Evolutionary conservation across 2,329 filamentous ascomycete species (phyloP).

Genomic region (Fusarium sp.): DNA sequence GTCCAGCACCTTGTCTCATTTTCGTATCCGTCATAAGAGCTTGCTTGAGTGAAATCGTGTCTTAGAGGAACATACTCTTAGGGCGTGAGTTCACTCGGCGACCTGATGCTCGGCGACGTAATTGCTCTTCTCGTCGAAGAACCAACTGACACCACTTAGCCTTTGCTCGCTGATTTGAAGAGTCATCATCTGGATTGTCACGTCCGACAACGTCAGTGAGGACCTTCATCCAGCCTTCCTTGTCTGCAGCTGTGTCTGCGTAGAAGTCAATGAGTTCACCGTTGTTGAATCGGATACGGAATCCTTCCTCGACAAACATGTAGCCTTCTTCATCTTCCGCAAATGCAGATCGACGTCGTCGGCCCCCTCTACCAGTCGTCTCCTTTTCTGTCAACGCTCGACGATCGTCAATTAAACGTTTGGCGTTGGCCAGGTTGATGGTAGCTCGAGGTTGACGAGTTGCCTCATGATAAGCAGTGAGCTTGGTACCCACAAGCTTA

Average conservation of each 20-base stretch:
- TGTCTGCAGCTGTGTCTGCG: conserved; percentile 85
- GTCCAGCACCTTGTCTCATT: conserved; percentile 39
- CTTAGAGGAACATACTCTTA: conserved; percentile 65
- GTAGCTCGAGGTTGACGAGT: conserved; percentile 95
- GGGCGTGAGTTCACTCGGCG: conserved; percentile 64
- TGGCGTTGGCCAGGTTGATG: conserved; percentile 94
- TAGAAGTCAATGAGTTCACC: conserved; percentile 99
- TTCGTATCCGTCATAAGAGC: conserved; percentile 20
- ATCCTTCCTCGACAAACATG: conserved; percentile 99
- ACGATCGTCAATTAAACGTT: conserved; percentile 92
- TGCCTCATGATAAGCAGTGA: conserved; percentile 95
- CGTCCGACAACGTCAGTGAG: conserved; percentile 76
- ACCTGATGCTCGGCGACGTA: conserved; percentile 64
- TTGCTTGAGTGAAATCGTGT: conserved; percentile 1
- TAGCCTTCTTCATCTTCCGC: conserved; percentile 99
- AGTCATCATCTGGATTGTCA: conserved; percentile 59
- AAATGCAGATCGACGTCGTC: conserved; percentile 91
- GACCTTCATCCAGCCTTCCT: conserved; percentile 94
- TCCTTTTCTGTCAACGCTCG: conserved; percentile 85
- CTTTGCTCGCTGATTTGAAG: conserved; percentile 53
- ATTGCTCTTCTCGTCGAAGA: conserved; percentile 68
- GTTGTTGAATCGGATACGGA: conserved; percentile 98
- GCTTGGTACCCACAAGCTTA: conserved; percentile 87
- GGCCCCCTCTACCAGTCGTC: conserved; percentile 77
- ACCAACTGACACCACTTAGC: conserved; percentile 75